Percentiles rank a stretch among this genome's conserved stretches.
phyloP scores from a whole-genome alignment of 2,329 filamentous ascomycete genomes.

The Fusarium sp. region DNA sequence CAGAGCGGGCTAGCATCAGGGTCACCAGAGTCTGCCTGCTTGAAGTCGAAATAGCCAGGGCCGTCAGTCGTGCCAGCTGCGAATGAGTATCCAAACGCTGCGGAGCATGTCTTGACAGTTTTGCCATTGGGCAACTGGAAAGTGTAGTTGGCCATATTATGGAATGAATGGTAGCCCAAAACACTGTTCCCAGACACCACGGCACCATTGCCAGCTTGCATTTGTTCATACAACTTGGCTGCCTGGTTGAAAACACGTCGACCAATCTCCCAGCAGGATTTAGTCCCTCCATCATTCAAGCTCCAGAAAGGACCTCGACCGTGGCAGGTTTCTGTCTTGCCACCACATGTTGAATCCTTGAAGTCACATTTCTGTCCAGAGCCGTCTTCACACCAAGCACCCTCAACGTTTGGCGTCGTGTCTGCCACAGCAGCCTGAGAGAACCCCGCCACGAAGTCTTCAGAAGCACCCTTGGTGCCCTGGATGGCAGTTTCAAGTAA shows the following conservation, averaged over 20 bases:
- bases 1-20: conserved; percentile 17
- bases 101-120: not conserved
- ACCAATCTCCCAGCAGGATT: conserved; percentile 19
- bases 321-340: not conserved
- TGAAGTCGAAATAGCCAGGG: conserved; percentile 18
- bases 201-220: not conserved
- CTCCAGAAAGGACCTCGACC: conserved; percentile 17
- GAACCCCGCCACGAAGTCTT: conserved; percentile 6
- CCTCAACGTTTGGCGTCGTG: conserved; percentile 9
- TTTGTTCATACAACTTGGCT: not conserved
- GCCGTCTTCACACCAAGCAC: conserved; percentile 17
- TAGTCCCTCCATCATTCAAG: conserved; percentile 4
- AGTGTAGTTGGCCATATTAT: not conserved
- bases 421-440: conserved; percentile 9
- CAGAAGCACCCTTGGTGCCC: not conserved
- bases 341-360: not conserved
- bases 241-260: conserved; percentile 12
- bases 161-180: conserved; percentile 13
- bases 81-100: not conserved
- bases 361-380: conserved; percentile 16
- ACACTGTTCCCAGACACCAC: conserved; percentile 7
- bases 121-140: not conserved
- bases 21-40: conserved; percentile 2
- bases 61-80: conserved; percentile 20
- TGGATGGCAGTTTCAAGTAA: not conserved